Percentiles rank a stretch among this genome's conserved stretches.
Evolutionary conservation across 176 grass and related monocot species (phyloP).

Genomic region (Calamus simplicifolius): DNA sequence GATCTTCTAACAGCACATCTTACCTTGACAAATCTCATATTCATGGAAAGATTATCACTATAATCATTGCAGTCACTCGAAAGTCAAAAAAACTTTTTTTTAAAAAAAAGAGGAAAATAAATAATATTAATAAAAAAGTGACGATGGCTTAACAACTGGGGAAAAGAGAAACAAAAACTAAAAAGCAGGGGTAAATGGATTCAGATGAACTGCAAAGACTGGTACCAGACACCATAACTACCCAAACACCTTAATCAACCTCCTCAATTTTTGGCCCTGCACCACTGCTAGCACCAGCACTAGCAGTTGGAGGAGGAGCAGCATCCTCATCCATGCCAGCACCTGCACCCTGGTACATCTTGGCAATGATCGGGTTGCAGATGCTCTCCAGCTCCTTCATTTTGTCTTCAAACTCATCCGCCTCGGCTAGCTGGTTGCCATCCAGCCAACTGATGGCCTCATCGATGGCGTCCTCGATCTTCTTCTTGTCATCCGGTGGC

Average conservation of each 20-base stretch:
- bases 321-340: constrained; percentile 40
- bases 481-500: constrained; percentile 22
- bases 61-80: too few species aligned
- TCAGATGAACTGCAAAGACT: too few species aligned
- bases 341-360: constrained; percentile 12
- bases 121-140: too few species aligned
- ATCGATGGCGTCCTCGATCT: constrained; percentile 52
- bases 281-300: constrained; percentile 7
- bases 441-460: constrained; percentile 47
- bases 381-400: constrained; percentile 51
- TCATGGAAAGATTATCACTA: too few species aligned
- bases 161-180: too few species aligned
- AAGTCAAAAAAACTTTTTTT: too few species aligned
- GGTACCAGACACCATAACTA: neutral
- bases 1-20: too few species aligned
- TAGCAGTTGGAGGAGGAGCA: neutral
- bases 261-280: constrained; percentile 49
- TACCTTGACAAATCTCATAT: too few species aligned
- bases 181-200: too few species aligned
- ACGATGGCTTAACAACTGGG: too few species aligned
- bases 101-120: too few species aligned
- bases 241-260: neutral
- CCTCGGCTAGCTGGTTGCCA: constrained; percentile 43
- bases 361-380: too few species aligned
- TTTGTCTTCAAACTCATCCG: constrained; percentile 54